These are phyloP conservation scores for Laburnicola sp. DNA, from an alignment of 2,329 filamentous ascomycete genomes.

Conservation along the genomic window DNA sequence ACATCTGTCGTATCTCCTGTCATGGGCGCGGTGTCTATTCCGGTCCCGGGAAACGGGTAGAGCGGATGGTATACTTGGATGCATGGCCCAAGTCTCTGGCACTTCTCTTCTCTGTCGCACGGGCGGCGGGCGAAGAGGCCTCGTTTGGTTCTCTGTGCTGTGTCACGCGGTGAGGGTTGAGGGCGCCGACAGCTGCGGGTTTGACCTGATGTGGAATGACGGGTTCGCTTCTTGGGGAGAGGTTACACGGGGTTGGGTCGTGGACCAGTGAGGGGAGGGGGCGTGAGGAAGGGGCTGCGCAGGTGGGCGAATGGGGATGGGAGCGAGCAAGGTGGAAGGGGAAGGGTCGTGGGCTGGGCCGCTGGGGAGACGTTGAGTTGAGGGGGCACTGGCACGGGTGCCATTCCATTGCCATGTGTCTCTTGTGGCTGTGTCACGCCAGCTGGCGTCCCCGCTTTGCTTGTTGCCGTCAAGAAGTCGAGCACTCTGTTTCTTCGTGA, in stretches of 20 bases:
- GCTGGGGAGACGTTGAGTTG: neutral
- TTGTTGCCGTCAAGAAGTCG: no score
- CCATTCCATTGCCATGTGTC: no score
- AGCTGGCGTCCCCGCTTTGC: no score
- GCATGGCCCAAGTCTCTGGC: no score
- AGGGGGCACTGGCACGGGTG: neutral
- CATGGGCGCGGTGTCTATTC: neutral
- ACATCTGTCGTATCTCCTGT: neutral
- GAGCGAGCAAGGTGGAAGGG: conserved; percentile 1
- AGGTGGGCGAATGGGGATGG: conserved; percentile 1
- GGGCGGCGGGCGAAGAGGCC: conserved; percentile 5
- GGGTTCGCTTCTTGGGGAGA: conserved; percentile 14
- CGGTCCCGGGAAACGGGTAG: neutral
- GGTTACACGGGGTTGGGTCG: conserved; percentile 9
- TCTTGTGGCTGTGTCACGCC: no score
- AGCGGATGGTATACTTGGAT: neutral
- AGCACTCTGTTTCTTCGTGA: no score
- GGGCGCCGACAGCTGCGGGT: conserved; percentile 12
- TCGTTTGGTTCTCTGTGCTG: neutral
- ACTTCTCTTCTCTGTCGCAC: neutral
- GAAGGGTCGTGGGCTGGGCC: conserved; percentile 2
- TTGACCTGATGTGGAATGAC: conserved; percentile 16
- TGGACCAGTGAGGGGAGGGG: conserved; percentile 9
- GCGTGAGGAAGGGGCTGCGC: neutral
- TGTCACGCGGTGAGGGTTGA: conserved; percentile 3